Evolutionary conservation across 306 rosid genomes (phyloP).

Genomic region (Corylus avellana): DNA sequence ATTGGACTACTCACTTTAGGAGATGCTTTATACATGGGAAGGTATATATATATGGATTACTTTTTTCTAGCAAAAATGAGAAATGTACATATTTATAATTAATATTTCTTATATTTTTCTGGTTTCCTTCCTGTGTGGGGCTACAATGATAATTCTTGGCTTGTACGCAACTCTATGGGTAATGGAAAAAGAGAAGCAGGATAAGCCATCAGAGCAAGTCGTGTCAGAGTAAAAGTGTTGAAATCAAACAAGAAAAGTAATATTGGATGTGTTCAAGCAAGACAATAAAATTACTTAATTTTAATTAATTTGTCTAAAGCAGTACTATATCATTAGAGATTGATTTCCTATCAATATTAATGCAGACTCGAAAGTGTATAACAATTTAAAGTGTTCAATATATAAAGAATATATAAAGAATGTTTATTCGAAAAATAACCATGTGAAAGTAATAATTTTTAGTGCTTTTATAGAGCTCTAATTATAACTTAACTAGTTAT

Average conservation of each 20-base stretch:
- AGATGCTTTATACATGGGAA: conserved; percentile 32
- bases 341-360: too few species aligned
- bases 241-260: not conserved
- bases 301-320: too few species aligned
- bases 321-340: too few species aligned
- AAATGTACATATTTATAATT: not conserved
- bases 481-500: too few species aligned
- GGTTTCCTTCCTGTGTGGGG: conserved; percentile 17
- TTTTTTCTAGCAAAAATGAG: not conserved
- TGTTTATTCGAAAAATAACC: too few species aligned
- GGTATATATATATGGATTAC: not conserved
- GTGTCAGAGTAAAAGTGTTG: not conserved
- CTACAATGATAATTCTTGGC: conserved; percentile 22
- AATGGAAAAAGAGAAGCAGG: conserved; percentile 21
- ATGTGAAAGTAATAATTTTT: too few species aligned
- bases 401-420: too few species aligned
- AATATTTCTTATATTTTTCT: not conserved
- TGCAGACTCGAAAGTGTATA: too few species aligned
- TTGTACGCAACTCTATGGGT: conserved; percentile 28
- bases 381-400: too few species aligned
- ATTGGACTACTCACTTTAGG: conserved; percentile 19
- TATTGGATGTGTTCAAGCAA: not conserved
- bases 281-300: too few species aligned
- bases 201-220: not conserved
- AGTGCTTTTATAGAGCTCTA: too few species aligned